These are phyloP conservation scores for Tephrocybe sp. DNA, from an alignment of 768 basidiomycete species.

Conservation along the genomic window DNA sequence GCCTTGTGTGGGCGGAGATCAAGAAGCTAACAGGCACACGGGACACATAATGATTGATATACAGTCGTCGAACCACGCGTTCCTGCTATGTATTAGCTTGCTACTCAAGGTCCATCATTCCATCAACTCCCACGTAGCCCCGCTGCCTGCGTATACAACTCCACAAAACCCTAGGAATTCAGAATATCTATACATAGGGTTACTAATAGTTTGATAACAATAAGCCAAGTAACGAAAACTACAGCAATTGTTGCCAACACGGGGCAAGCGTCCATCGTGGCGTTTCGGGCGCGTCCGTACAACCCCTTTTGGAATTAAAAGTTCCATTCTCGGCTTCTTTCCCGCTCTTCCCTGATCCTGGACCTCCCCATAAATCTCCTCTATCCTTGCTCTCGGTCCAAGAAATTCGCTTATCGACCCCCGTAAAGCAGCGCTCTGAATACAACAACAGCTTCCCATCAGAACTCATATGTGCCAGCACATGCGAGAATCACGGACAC, in stretches of 20 bases:
- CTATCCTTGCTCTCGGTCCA: not conserved
- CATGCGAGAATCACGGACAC: slow-evolving; percentile 22
- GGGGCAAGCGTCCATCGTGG: slow-evolving; percentile 2
- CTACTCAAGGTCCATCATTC: slow-evolving; percentile 6
- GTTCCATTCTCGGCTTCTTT: slow-evolving; percentile 15
- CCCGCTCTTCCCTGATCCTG: not conserved
- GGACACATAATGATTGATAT: slow-evolving; percentile 12
- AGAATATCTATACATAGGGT: too few relatives aligned
- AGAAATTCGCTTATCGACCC: too few relatives aligned
- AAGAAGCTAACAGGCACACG: slow-evolving; percentile 19
- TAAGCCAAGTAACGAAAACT: too few relatives aligned
- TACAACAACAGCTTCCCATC: not conserved
- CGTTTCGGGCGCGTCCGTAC: slow-evolving; percentile 6
- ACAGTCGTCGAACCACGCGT: not conserved
- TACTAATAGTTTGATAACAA: too few relatives aligned
- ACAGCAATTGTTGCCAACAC: not conserved
- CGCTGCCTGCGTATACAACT: not conserved
- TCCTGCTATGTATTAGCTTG: not conserved
- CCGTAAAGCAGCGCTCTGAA: too few relatives aligned
- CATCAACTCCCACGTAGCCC: slow-evolving; percentile 8
- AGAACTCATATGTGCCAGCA: slow-evolving; percentile 1
- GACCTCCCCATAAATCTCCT: not conserved
- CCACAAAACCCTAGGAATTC: too few relatives aligned
- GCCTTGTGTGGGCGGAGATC: slow-evolving; percentile 22
- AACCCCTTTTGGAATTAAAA: slow-evolving; percentile 17